Conservation (phyloP, 257 asterid genomes). For the Solanum raphanifolium region DNA sequence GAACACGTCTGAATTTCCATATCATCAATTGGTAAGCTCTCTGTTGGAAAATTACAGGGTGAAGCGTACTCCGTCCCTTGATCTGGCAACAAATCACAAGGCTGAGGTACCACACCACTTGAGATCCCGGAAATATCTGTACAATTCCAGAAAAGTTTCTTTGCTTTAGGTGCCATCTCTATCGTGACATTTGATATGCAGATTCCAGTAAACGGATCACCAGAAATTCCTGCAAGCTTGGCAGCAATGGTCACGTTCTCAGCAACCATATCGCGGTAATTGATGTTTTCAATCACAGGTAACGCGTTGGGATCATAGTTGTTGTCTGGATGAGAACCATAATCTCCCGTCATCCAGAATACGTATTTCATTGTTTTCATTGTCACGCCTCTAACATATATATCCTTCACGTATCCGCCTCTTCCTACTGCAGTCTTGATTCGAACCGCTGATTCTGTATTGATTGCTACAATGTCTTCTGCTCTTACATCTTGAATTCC, state of each 20-base stretch:
- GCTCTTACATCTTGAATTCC: slow-evolving; percentile 82
- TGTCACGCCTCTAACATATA: slow-evolving; percentile 56
- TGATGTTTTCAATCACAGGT: slow-evolving; percentile 72
- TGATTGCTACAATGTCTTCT: slow-evolving; percentile 63
- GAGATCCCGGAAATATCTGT: slow-evolving; percentile 65
- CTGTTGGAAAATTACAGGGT: slow-evolving; percentile 52
- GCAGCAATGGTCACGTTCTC: slow-evolving; percentile 86
- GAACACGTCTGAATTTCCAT: slow-evolving; percentile 44
- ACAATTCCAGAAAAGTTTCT: slow-evolving; percentile 80
- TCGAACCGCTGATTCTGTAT: slow-evolving; percentile 79
- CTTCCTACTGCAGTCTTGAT: slow-evolving; percentile 82
- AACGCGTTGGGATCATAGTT: slow-evolving; percentile 79
- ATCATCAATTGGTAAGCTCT: slow-evolving; percentile 40
- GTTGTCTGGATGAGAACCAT: slow-evolving; percentile 80
- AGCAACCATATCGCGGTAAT: slow-evolving; percentile 69
- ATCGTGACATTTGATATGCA: slow-evolving; percentile 77
- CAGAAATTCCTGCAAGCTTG: slow-evolving; percentile 45
- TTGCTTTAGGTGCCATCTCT: slow-evolving; percentile 42
- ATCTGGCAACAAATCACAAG: slow-evolving; percentile 47
- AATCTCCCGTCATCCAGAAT: slow-evolving; percentile 93
- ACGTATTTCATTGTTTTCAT: slow-evolving; percentile 95
- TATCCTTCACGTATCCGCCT: slow-evolving; percentile 80
- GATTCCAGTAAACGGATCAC: slow-evolving; percentile 50
- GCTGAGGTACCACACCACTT: slow-evolving; percentile 60
- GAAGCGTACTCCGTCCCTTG: slow-evolving; percentile 14